Base-by-base conservation (phyloP, 169 alveolate genomes). In the Eimeria acervulina region DNA sequence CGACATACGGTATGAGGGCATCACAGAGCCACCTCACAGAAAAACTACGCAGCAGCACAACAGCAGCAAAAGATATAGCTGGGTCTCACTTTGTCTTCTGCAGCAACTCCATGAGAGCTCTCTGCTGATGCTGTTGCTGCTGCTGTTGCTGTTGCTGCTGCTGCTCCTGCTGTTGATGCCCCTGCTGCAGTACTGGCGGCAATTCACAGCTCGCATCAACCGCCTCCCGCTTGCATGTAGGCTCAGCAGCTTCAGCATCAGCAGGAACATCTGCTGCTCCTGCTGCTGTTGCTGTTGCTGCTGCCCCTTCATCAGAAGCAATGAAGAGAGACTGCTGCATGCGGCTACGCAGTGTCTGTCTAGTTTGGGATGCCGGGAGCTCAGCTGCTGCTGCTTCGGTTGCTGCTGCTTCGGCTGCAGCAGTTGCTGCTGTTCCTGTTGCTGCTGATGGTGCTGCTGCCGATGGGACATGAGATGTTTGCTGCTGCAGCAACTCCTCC, bases 281-380 rank as follows among this genome's bases (percentile, higher is more conserved):
- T 44, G 63, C 90, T 23, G 55, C 55, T 5, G 55, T 47, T 81
- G 90, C 90, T 42, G 90, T 1, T 44, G 33, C 70, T 44, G 63
- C 90, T 23, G 90, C 44, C 0, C 28, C 52, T 42, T 42, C 70
- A 10, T 42, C 31, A 26, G 33, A 12, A 44, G 55, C 21, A 40
- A 81, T 44, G 90, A 81, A 81, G 42, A 47, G 52, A 19, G 90
- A 81, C 70, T 81, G 70, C 90, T 26, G 63, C 90, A 81, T 44
- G 70, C 90, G 90, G 33, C 90, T 44, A 21, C 70, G 72, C 72
- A 81, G 47, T 42, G 90, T 47, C 40, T 81, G 72, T 47, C 42
- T 13, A 44, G 72, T 47, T 23, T 81, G 68, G 19, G 70, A 26
- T 6, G 17, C 90, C 10, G 7, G 10, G 5, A 13, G 28, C 28